These are phyloP conservation scores for Urochloa ruziziensis DNA, from an alignment of 176 grass and related monocot genomes.

Conservation along the genomic window DNA sequence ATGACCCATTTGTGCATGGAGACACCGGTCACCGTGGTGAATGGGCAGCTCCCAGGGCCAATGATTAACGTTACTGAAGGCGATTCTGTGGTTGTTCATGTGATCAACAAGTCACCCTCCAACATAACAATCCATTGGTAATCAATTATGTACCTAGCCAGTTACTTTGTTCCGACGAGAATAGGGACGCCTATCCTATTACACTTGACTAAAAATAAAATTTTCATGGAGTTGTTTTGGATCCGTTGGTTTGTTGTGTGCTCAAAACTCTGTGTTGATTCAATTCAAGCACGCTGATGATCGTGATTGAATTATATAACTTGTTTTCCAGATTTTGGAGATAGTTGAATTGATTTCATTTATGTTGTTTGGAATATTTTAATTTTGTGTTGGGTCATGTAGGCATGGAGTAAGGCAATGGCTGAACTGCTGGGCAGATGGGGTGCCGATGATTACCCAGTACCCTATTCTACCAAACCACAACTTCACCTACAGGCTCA, in stretches of 20 bases:
- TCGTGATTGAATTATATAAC: too few relatives aligned
- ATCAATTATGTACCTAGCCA: not conserved
- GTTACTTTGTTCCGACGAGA: not conserved
- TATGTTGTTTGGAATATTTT: too few relatives aligned
- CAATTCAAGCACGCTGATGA: not conserved
- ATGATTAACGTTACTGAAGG: slow-evolving; percentile 3
- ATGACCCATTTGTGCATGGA: too few relatives aligned
- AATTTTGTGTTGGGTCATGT: not conserved
- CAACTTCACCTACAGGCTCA: slow-evolving; percentile 26
- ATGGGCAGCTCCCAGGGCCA: not conserved
- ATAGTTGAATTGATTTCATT: not conserved
- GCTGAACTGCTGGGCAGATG: not conserved
- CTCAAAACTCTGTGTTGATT: not conserved
- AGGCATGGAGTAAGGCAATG: slow-evolving; percentile 33
- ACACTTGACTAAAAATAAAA: not conserved
- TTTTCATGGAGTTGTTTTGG: too few relatives aligned
- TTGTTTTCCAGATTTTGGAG: not conserved
- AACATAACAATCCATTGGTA: slow-evolving; percentile 20
- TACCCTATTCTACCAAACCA: not conserved
- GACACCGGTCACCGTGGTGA: too few relatives aligned
- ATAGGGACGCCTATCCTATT: not conserved
- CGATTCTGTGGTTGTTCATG: not conserved
- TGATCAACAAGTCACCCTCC: slow-evolving; percentile 17
- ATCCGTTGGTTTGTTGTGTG: too few relatives aligned
- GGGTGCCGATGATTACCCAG: not conserved